Evolutionary conservation across 2,329 filamentous ascomycete genomes (phyloP).

Genomic region (Exophiala aquamarina): DNA sequence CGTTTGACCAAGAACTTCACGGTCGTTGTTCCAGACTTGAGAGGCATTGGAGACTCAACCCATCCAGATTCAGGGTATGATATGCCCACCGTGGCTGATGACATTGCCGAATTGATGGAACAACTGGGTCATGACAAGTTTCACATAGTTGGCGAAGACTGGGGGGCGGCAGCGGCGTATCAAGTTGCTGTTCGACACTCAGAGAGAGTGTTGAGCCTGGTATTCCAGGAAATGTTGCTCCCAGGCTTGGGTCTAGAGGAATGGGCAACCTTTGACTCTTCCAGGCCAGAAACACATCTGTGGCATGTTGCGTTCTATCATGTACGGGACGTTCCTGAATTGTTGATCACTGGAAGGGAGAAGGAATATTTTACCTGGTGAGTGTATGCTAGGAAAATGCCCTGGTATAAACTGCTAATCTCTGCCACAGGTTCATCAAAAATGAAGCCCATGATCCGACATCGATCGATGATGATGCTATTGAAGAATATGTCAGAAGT

Average conservation of each 20-base stretch:
- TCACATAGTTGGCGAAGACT: slow-evolving; percentile 57
- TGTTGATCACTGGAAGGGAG: slow-evolving; percentile 42
- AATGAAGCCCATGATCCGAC: slow-evolving; percentile 18
- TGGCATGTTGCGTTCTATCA: slow-evolving; percentile 59
- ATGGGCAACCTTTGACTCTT: slow-evolving; percentile 11
- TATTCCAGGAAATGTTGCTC: slow-evolving; percentile 53
- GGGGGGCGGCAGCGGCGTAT: slow-evolving; percentile 57
- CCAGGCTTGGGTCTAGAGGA: slow-evolving; percentile 47
- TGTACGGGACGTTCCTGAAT: slow-evolving; percentile 55
- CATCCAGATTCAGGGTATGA: slow-evolving; percentile 21
- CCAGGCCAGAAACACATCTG: slow-evolving; percentile 12
- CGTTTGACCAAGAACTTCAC: slow-evolving; percentile 3
- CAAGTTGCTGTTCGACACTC: slow-evolving; percentile 53
- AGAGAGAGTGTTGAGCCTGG: slow-evolving; percentile 40
- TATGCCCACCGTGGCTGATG: slow-evolving; percentile 51
- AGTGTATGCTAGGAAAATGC: background rate
- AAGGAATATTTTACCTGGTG: slow-evolving; percentile 35
- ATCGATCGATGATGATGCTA: slow-evolving; percentile 14
- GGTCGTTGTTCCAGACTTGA: slow-evolving; percentile 5
- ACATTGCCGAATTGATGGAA: slow-evolving; percentile 50
- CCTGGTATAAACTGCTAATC: background rate
- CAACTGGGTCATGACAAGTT: slow-evolving; percentile 42
- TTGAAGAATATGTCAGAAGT: slow-evolving; percentile 17
- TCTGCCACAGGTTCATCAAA: slow-evolving; percentile 14
- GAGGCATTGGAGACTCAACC: slow-evolving; percentile 9